Conservation (phyloP, 805 yeast species). For the Cyberlindnera misumaiensis region DNA sequence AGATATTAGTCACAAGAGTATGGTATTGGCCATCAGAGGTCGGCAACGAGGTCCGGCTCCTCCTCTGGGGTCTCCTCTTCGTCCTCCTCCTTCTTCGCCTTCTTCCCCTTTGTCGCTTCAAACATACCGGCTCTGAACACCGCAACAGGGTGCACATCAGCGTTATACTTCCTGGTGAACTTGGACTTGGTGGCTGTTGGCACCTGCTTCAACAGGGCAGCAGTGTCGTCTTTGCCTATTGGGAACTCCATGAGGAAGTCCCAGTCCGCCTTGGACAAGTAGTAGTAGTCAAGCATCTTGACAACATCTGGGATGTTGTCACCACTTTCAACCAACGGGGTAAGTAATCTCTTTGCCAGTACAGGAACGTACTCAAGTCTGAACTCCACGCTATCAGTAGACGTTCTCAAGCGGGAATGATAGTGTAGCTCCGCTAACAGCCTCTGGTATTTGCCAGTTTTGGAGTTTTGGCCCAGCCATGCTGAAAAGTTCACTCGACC, state of each 20-base stretch:
- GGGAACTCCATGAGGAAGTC: conserved; percentile 80
- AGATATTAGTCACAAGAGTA: too few relatives aligned
- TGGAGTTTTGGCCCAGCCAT: conserved; percentile 89
- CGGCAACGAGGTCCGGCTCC: conserved; percentile 3
- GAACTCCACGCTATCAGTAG: conserved; percentile 67
- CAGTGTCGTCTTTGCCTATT: conserved; percentile 53
- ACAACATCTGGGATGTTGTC: conserved; percentile 65
- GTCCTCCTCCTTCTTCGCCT: conserved; percentile 9
- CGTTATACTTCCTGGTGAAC: conserved; percentile 81
- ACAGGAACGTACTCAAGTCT: conserved; percentile 72
- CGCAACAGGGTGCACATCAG: conserved; percentile 70
- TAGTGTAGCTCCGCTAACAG: conserved; percentile 82
- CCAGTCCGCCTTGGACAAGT: conserved; percentile 87
- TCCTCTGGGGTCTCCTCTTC: conserved; percentile 1
- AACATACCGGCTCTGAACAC: conserved; percentile 11
- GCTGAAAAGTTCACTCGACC: conserved; percentile 74
- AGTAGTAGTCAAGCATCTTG: conserved; percentile 75
- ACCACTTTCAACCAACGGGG: conserved; percentile 54
- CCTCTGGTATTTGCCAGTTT: conserved; percentile 69
- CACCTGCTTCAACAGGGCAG: conserved; percentile 47
- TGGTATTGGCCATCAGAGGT: background rate
- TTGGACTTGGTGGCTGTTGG: conserved; percentile 76
- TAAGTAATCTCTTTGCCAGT: conserved; percentile 46
- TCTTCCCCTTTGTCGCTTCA: conserved; percentile 21
- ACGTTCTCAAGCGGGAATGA: conserved; percentile 74